Evolutionary conservation across 495 filamentous ascomycete genomes (phyloP), one percentile per base, ranked within the genome.

Genomic region (Staphylotrichum longicolle): DNA sequence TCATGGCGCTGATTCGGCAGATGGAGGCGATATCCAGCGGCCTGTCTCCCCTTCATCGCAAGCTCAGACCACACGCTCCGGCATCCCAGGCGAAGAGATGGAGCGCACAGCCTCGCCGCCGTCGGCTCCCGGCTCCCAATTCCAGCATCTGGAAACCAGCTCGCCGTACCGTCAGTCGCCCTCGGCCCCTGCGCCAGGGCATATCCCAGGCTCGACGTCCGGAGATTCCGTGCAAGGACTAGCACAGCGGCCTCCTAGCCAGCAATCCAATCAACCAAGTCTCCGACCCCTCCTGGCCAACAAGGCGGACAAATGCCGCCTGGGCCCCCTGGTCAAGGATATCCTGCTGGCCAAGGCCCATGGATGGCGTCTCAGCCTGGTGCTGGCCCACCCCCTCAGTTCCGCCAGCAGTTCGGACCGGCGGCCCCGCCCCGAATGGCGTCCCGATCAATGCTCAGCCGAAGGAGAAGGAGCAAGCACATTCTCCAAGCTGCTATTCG

Each of bases 401-500:
- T 51, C 7, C 54, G 49, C 4, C 61, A 60, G 42, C 61, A 56
- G n/a, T 61, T 57, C 15, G 55, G 58, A 10, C 62, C 15, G 54
- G 57, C 39, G 40, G 6, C 14, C 34, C 49, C 51, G 57, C 40
- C 10, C 63, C 49, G 11, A 65, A 63, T 15, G 61, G 53, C 10
- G 44, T 49, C 39, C 60, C 66, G 2, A 57, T 54, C 47, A 40
- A 59, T 4, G 46, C 45, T 3, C 66, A 53, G 27, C 46, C 48
- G 8, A 65, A 61, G 51, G 64, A 70, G 54, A 70, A 68, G 35
- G 67, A 72, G 42, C 71, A 72, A 70, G 70, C 61, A 70, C 70
- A 0, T 52, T 75, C n/a, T 69, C 71, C 9, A 74, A 70, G 61
- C 50, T 74, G 58, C 48, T 74, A 48, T 67, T 74, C 46, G 70